phyloP scores from a whole-genome alignment of 192 early-diverging fungal species.

The Linderina pennispora region DNA sequence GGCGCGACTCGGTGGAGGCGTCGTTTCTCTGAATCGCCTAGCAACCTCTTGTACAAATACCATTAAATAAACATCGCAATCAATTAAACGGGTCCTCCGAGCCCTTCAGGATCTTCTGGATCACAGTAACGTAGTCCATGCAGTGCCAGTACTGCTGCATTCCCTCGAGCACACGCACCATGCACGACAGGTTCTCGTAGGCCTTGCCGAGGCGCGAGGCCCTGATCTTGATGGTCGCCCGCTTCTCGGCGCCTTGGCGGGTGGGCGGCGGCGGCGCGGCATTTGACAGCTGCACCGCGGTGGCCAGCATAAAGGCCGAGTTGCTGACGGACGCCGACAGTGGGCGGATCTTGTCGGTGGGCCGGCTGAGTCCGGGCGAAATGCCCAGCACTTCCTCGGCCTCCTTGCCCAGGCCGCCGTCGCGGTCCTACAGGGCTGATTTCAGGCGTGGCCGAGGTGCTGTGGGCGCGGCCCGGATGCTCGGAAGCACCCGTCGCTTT shows the following conservation, averaged over 20 bases:
- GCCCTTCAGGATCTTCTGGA: slow-evolving; percentile 37
- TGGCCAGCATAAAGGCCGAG: slow-evolving; percentile 36
- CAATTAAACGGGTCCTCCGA: slow-evolving; percentile 44
- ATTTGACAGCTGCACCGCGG: slow-evolving; percentile 24
- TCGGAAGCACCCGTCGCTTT: slow-evolving; percentile 43
- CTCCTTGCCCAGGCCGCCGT: not conserved
- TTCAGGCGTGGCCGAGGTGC: no score
- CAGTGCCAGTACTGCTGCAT: slow-evolving; percentile 52
- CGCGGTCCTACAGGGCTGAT: not conserved
- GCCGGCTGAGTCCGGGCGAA: slow-evolving; percentile 6
- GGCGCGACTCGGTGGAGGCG: no score
- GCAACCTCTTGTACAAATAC: no score
- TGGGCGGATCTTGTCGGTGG: slow-evolving; percentile 30
- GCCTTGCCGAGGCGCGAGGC: slow-evolving; percentile 28
- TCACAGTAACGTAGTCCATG: slow-evolving; percentile 43
- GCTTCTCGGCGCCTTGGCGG: slow-evolving; percentile 8
- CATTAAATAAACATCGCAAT: no score
- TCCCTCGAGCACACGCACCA: slow-evolving; percentile 46
- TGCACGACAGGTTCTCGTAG: slow-evolving; percentile 46
- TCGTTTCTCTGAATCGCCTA: no score
- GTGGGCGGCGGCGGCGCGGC: slow-evolving; percentile 12
- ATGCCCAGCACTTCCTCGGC: slow-evolving; percentile 6
- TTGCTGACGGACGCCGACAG: slow-evolving; percentile 40
- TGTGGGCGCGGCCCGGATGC: not conserved
- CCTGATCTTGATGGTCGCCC: slow-evolving; percentile 23